Evolutionary conservation across 192 early-diverging fungal species (phyloP).

Genomic region (Dimargaris cristalligena): DNA sequence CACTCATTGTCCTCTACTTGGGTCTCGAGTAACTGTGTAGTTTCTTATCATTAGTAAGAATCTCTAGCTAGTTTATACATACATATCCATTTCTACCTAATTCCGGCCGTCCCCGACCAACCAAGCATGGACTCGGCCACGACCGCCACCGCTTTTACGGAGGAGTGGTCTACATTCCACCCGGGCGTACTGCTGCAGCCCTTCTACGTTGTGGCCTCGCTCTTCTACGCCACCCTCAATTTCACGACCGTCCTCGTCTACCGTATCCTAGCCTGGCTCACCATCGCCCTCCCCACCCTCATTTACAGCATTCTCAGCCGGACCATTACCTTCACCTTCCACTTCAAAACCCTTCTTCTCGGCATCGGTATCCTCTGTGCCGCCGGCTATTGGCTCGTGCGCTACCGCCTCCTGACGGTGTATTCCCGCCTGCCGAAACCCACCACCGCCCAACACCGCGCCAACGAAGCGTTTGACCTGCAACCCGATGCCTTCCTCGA

Average conservation of each 20-base stretch:
- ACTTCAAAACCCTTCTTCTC: slow-evolving; percentile 38
- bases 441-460: slow-evolving; percentile 21
- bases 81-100: too few relatives aligned
- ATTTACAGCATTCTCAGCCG: slow-evolving; percentile 36
- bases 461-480: slow-evolving; percentile 43
- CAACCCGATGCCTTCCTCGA: slow-evolving; percentile 52
- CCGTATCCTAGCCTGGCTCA: slow-evolving; percentile 5
- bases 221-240: background rate
- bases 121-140: too few relatives aligned
- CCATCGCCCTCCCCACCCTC: slow-evolving; percentile 32
- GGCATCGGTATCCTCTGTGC: slow-evolving; percentile 13
- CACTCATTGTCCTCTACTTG: too few relatives aligned
- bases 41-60: too few relatives aligned
- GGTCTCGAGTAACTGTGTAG: too few relatives aligned
- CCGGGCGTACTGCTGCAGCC: too few relatives aligned
- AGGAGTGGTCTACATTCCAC: too few relatives aligned
- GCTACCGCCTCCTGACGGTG: slow-evolving; percentile 50
- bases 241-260: background rate
- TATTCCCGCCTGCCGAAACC: slow-evolving; percentile 53
- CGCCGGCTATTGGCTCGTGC: slow-evolving; percentile 37
- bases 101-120: too few relatives aligned
- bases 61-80: too few relatives aligned
- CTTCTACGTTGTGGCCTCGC: background rate
- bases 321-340: slow-evolving; percentile 43
- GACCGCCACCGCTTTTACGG: too few relatives aligned